phyloP scores from a whole-genome alignment of 2,329 filamentous ascomycete genomes.

The Colletotrichum sp. region DNA sequence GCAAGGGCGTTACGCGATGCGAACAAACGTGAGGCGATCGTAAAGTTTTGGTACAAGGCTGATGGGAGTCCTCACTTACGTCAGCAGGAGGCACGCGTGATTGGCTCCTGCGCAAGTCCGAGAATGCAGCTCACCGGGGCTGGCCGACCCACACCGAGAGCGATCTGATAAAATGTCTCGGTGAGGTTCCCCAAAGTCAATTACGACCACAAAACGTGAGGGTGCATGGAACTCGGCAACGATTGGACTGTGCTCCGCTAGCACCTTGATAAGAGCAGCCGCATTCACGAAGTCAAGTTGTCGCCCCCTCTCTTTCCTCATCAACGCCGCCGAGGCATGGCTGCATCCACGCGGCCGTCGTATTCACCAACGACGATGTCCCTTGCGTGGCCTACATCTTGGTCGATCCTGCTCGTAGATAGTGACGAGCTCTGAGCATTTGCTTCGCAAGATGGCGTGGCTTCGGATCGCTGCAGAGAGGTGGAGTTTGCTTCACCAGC shows the following conservation, averaged over 20 bases:
- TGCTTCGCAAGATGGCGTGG: slow-evolving; percentile 9
- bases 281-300: background rate
- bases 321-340: background rate
- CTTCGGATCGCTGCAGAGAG: background rate
- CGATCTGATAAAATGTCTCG: background rate
- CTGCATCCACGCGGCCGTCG: background rate
- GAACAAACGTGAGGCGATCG: background rate
- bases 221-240: background rate
- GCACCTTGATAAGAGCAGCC: background rate
- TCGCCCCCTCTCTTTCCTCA: background rate
- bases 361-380: background rate
- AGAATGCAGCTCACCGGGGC: background rate
- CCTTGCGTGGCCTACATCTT: background rate
- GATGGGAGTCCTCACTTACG: background rate
- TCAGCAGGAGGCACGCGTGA: background rate
- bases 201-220: background rate
- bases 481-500: background rate
- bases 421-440: slow-evolving; percentile 10
- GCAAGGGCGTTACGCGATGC: background rate
- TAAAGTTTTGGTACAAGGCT: slow-evolving; percentile 19
- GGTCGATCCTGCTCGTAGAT: background rate
- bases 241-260: background rate
- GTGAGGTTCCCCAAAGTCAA: background rate
- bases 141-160: background rate
- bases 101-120: background rate